phyloP scores from a whole-genome alignment of 2,329 filamentous ascomycete species.

The Alternaria gansuensis region DNA sequence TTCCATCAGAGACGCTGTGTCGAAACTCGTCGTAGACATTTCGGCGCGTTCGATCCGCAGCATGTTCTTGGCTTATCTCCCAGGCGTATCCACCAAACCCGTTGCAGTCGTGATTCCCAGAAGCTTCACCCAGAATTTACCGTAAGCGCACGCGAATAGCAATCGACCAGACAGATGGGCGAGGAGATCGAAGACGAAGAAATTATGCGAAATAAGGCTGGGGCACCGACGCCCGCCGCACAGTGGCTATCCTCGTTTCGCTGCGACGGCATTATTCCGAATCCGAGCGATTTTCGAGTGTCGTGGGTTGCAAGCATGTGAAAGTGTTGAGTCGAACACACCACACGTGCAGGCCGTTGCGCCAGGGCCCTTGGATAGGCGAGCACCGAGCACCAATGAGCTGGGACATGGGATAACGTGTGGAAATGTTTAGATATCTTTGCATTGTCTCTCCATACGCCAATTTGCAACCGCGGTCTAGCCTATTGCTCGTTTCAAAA shows the following conservation, averaged over 20 bases:
- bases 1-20: constrained; percentile 21
- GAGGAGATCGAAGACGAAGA: not conserved
- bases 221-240: constrained; percentile 15
- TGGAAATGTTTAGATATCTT: not conserved
- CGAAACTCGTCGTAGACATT: constrained; percentile 14
- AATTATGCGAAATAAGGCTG: constrained; percentile 6
- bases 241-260: constrained; percentile 26
- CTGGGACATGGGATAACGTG: constrained; percentile 8
- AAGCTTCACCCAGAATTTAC: not conserved
- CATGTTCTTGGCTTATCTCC: constrained; percentile 30
- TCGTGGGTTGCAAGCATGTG: constrained; percentile 31
- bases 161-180: constrained; percentile 2
- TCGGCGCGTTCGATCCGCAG: constrained; percentile 9
- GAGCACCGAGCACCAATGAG: constrained; percentile 28
- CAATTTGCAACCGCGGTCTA: not conserved
- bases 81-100: constrained; percentile 1
- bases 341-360: constrained; percentile 11
- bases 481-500: not conserved
- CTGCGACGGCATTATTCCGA: constrained; percentile 24
- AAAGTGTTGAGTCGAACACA: constrained; percentile 30
- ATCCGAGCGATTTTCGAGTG: constrained; percentile 18
- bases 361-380: constrained; percentile 28
- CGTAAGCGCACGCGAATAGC: constrained; percentile 1
- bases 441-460: not conserved
- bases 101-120: not conserved